These are phyloP conservation scores for Kwoniella europaea DNA, from an alignment of 768 basidiomycete species.

Conservation along the genomic window DNA sequence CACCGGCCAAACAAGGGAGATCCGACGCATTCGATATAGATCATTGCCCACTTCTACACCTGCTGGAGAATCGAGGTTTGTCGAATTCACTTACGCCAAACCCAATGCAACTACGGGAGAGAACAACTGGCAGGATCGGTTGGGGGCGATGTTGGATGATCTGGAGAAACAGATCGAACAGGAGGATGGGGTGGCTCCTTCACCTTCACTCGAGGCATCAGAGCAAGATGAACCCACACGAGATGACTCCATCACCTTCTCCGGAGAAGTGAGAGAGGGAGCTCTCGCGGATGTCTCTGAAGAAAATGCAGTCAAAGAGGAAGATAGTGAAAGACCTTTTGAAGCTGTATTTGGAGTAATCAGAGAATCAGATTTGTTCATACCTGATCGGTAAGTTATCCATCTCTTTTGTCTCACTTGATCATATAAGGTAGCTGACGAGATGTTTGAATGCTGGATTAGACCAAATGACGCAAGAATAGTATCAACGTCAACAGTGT, in stretches of 20 bases:
- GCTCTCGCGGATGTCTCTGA: too few relatives aligned
- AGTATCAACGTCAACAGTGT: not conserved
- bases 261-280: too few relatives aligned
- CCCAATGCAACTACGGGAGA: not conserved
- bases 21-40: constrained; percentile 15
- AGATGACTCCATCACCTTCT: too few relatives aligned
- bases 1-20: not conserved
- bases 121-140: constrained; percentile 23
- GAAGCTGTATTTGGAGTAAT: constrained; percentile 14
- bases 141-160: constrained; percentile 15
- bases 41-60: constrained; percentile 1
- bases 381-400: constrained; percentile 23
- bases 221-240: not conserved
- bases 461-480: constrained; percentile 23
- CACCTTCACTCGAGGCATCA: not conserved
- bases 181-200: not conserved
- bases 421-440: not conserved
- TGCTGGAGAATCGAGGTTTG: not conserved
- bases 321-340: not conserved
- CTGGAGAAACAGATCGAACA: constrained; percentile 17
- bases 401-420: not conserved
- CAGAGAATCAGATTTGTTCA: constrained; percentile 12
- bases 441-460: not conserved
- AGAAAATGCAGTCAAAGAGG: not conserved
- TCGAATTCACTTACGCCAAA: constrained; percentile 19